Base-by-base conservation (phyloP, 441 rosid species). In the Brassica balearica region DNA sequence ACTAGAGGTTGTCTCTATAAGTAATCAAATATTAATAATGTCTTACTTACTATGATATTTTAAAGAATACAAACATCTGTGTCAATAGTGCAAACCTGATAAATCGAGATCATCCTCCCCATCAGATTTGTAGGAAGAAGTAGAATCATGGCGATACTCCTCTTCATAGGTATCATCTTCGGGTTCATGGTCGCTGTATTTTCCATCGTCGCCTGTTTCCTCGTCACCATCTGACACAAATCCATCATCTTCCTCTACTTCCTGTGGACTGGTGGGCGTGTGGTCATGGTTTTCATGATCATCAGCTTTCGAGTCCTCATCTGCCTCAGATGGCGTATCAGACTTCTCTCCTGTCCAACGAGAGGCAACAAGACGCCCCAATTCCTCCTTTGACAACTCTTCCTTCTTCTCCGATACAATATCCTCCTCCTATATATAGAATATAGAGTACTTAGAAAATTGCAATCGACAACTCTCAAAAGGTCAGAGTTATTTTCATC, bases 321-420 rank as follows among this genome's bases (percentile, higher is more conserved):
- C 84, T 20, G 67, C 83, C 79, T 74, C 84, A 68, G 79, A 62
- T 81, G 88, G 81, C 81, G 85, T 87, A 72, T 87, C 91, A 23
- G 86, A 75, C 61, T 75, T 86, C 81, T 85, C 91, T 72, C 98
- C 94, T 0, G 98, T 92, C 99, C 99, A 96, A 63, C 98, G 98
- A 80, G 98, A 94, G 43, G 97, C 98, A 82, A 96, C 89, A 78
- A 90, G 96, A 77, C 90, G 94, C 74, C 98, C 98, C 80, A 94
- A 82, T 87, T 96, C 98, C 82, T 91, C 99, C 82, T 86, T 93
- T 69, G 99, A 96, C 84, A 94, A 86, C 68, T 83, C 94, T 73
- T 88, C 89, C 53, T 85, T 73, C 67, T 71, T 87, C 81, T 85
- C 90, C 34, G 90, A 73, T 62, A 4, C 81, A 80, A 69, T 87